Percentiles rank a stretch among this genome's conserved stretches.
phyloP scores from a whole-genome alignment of 352 stramenopile genomes.

The Globisporangium iwayamae region DNA sequence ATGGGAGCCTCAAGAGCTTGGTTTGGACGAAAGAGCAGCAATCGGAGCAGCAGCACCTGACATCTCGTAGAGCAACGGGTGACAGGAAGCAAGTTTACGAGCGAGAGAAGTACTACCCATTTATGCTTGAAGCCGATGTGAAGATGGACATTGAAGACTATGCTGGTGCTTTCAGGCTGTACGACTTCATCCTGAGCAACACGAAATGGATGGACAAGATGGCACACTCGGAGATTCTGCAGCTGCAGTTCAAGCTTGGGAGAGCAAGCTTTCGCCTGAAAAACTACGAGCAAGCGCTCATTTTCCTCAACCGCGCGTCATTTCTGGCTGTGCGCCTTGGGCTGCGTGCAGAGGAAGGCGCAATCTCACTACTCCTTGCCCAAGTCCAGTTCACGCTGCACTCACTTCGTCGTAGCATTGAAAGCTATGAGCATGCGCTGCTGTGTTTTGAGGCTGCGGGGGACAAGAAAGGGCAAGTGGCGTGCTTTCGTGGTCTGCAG shows the following conservation, averaged over 20 bases:
- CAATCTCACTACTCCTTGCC: conserved; percentile 27
- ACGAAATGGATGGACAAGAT: conserved; percentile 40
- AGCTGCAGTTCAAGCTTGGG: conserved; percentile 39
- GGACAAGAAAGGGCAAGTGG: conserved; percentile 40
- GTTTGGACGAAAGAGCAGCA: conserved; percentile 43
- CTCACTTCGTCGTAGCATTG: conserved; percentile 43
- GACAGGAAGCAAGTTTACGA: conserved; percentile 8
- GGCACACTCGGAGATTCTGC: conserved; percentile 19
- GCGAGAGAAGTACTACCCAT: conserved; percentile 39
- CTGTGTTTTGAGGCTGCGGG: conserved; percentile 45
- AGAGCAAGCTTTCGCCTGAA: conserved; percentile 30
- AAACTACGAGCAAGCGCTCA: conserved; percentile 49
- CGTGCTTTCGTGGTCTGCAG: conserved; percentile 62
- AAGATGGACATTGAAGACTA: conserved; percentile 57
- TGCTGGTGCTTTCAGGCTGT: conserved; percentile 36
- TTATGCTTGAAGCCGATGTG: conserved; percentile 53
- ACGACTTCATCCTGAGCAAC: conserved; percentile 38
- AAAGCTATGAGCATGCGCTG: conserved; percentile 54
- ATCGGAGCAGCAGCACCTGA: conserved; percentile 4
- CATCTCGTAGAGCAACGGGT: neutral
- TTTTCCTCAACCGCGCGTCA: conserved; percentile 41
- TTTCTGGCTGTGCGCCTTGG: conserved; percentile 31
- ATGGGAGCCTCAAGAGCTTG: conserved; percentile 31
- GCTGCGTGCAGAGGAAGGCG: conserved; percentile 33
- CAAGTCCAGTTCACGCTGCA: conserved; percentile 36